Evolutionary conservation across 345 rosid species (phyloP).

Genomic region (Acer negundo): DNA sequence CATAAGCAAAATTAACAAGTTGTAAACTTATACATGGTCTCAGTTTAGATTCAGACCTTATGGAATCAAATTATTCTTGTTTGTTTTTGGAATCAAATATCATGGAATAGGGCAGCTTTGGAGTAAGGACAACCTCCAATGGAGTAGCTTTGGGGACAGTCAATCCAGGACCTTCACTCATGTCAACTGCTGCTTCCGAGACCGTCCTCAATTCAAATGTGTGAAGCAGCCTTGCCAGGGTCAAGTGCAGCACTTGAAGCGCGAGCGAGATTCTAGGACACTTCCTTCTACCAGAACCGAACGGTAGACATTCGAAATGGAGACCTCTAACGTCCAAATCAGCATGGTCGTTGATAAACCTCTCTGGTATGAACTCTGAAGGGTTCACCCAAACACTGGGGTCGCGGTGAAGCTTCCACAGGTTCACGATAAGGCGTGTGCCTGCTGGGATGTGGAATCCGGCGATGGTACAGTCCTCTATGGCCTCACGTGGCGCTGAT

Average conservation of each 20-base stretch:
- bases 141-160: conserved; percentile 27
- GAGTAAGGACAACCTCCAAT: conserved; percentile 26
- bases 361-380: conserved; percentile 31
- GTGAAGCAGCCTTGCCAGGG: conserved; percentile 32
- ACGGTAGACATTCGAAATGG: conserved; percentile 31
- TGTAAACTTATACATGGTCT: no score
- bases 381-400: conserved; percentile 20
- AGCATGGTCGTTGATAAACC: conserved; percentile 26
- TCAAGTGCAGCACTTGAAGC: conserved; percentile 25
- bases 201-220: conserved; percentile 20
- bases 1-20: no score
- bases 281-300: conserved; percentile 35
- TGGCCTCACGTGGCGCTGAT: conserved; percentile 28
- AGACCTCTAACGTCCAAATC: conserved; percentile 26
- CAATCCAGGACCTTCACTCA: conserved; percentile 30
- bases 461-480: conserved; percentile 34
- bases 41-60: no score
- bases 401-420: conserved; percentile 33
- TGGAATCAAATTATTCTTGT: neutral
- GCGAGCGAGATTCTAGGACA: conserved; percentile 35
- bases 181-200: conserved; percentile 15
- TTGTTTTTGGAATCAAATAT: neutral
- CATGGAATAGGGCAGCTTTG: conserved; percentile 16
- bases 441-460: conserved; percentile 40
- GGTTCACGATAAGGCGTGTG: conserved; percentile 26